Base-by-base conservation (phyloP, 129 eudicot genomes). In the Flaveria trinervia region DNA sequence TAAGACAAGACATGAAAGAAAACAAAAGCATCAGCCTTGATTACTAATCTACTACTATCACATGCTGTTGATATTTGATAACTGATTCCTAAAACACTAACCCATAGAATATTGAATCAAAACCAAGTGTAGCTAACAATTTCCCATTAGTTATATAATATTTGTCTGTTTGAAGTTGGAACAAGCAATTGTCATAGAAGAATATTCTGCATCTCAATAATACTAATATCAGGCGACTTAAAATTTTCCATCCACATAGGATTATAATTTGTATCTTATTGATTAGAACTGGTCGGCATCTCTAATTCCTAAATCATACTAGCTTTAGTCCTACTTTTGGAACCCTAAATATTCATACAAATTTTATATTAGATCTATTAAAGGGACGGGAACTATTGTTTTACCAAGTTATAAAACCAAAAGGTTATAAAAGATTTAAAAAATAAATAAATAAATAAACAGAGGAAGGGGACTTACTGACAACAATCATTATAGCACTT, bases 401-500 rank as follows among this genome's bases (percentile, higher is more conserved):
- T 84, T 69, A 81, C 61, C 69, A 15, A 17, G 23, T 59, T 20
- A 78, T n/a, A 76, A 36, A 50, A 48, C 70, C 79, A 30, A 9
- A 15, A 15, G 71, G 45, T 49, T n/a, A 41, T 51, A 78, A 74
- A 83, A 20, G 44, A 6, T 12, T 3, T 0, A 5, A 36, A 4
- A 4, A 5, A 36, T 4, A 5, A 4, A 4, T 28, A 28, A 28
- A 36, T 3, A 36, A 5, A 36, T 5, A 4, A 5, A 36, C 5
- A 5, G 7, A 3, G 7, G 41, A 3, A 8, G 41, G 41, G 30
- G 72, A 89, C 96, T 92, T 85, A 92, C 97, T 93, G 98, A 79
- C 96, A 85, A 88, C 98, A 93, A 71, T 93, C 98, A 39, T 93
- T 93, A 81, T 88, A 84, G 79, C 98, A 93, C 61, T 93, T 81